Conservation (phyloP, 2,329 filamentous ascomycete genomes). For the Alternaria postmessia region DNA sequence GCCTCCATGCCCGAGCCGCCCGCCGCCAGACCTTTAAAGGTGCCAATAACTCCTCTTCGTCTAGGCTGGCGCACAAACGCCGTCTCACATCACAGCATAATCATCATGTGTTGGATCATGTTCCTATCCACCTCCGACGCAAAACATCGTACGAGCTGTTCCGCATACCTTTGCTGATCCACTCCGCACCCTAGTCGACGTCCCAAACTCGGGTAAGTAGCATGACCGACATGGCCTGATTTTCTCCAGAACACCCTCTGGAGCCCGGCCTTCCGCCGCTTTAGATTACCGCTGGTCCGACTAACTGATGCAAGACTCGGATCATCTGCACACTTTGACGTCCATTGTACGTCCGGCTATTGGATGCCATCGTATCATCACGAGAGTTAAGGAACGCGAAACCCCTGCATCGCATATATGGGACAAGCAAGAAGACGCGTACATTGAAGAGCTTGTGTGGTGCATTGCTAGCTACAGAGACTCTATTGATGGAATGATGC, state of each 20-base stretch:
- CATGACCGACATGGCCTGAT: slow-evolving; percentile 21
- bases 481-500: slow-evolving; percentile 1
- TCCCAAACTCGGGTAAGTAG: slow-evolving; percentile 11
- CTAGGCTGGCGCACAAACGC: background rate
- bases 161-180: slow-evolving; percentile 5
- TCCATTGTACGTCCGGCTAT: slow-evolving; percentile 5
- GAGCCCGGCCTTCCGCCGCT: slow-evolving; percentile 2
- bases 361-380: slow-evolving; percentile 14
- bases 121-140: background rate
- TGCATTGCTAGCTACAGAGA: slow-evolving; percentile 10
- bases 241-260: slow-evolving; percentile 3
- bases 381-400: slow-evolving; percentile 3
- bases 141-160: slow-evolving; percentile 9
- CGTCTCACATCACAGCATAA: slow-evolving; percentile 4
- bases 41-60: background rate
- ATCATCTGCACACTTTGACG: slow-evolving; percentile 10
- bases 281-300: slow-evolving; percentile 3
- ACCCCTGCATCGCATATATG: background rate
- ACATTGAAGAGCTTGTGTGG: background rate
- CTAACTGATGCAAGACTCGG: slow-evolving; percentile 14
- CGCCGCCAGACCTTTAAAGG: background rate
- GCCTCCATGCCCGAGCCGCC: background rate
- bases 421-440: background rate
- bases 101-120: slow-evolving; percentile 5
- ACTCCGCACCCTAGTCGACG: background rate